phyloP scores from a whole-genome alignment of 2,329 filamentous ascomycete genomes.

The Ophiostoma montium region DNA sequence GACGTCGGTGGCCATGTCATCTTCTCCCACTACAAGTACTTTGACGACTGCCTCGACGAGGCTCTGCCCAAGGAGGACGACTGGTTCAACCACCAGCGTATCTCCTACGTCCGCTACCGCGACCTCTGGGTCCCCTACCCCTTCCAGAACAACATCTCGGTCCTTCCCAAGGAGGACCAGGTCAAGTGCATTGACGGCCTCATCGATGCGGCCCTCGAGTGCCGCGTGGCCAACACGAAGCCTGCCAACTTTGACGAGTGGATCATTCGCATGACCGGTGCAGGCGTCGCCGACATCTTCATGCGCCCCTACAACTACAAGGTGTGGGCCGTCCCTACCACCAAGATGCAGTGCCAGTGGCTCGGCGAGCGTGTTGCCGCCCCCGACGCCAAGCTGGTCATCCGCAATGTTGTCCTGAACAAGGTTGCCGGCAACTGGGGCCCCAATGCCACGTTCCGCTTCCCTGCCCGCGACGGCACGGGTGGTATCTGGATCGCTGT shows the following conservation, averaged over 20 bases:
- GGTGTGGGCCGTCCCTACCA: constrained; percentile 97
- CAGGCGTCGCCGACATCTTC: constrained; percentile 84
- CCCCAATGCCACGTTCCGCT: constrained; percentile 95
- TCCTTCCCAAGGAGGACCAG: constrained; percentile 95
- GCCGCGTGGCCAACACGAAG: constrained; percentile 76
- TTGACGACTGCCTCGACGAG: constrained; percentile 97
- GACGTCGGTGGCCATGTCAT: constrained; percentile 97
- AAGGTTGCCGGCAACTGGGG: constrained; percentile 97
- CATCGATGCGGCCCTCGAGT: constrained; percentile 84
- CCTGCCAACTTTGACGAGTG: constrained; percentile 97
- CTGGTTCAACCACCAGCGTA: constrained; percentile 96
- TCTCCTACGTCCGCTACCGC: constrained; percentile 98
- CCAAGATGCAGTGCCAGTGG: constrained; percentile 99
- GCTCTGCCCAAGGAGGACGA: constrained; percentile 85
- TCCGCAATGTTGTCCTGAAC: constrained; percentile 86
- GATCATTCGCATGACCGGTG: constrained; percentile 85
- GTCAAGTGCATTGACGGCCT: constrained; percentile 87
- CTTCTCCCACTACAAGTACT: constrained; percentile 99
- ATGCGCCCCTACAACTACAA: constrained; percentile 99
- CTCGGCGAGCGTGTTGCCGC: constrained; percentile 96
- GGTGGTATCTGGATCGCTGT: constrained; percentile 99
- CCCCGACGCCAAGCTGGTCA: constrained; percentile 85
- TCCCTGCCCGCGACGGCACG: constrained; percentile 88
- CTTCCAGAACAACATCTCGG: constrained; percentile 99
- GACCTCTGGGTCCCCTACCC: constrained; percentile 94